Evolutionary conservation across 2,329 filamentous ascomycete genomes (phyloP), one percentile per base, ranked within the genome.

Genomic region (Ophiostoma perfectum): DNA sequence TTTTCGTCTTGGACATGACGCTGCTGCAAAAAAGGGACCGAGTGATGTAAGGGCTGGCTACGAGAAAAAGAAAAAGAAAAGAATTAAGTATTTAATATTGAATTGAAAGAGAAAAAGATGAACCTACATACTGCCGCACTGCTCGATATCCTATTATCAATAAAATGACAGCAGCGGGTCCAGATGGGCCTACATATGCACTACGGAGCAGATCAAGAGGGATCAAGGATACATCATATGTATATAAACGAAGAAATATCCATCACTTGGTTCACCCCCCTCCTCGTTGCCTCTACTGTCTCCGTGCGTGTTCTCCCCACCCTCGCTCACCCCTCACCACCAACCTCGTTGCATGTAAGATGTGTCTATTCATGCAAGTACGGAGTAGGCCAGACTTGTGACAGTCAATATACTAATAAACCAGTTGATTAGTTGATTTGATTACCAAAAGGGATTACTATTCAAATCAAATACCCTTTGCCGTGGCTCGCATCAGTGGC

Each of bases 261-360:
- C 63, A 64, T 64, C 64, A 66, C 67, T 63, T 66, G 67, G 67
- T n/a, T 66, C 67, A 68, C 64, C 52, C 63, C 55, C 55, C 60
- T 63, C 36, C 6, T n/a, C 18, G 49, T 39, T 36, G 3, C 7
- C 1, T 4, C 9, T n/a, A 9, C 5, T 36, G 27, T 38, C n/a
- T 2, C 27, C n/a, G 55, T 14, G 27, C 27, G 27, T 27, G 27
- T 27, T 27, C 27, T 27, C 27, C 27, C 27, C 27, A 27, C 27
- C 27, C 27, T 27, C 27, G 27, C 27, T 27, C 27, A 27, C 27
- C 27, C 27, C 27, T 27, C 27, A 27, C 27, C 27, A 27, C 27
- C 27, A 27, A 27, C 27, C 27, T 27, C 27, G 27, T 1, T 27
- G 27, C 27, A 27, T 27, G 27, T 27, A 27, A 27, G 27, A 27